Base-by-base conservation (phyloP, 1,139 yeast genomes). In the Chernovozyma sophiae-reginae region DNA sequence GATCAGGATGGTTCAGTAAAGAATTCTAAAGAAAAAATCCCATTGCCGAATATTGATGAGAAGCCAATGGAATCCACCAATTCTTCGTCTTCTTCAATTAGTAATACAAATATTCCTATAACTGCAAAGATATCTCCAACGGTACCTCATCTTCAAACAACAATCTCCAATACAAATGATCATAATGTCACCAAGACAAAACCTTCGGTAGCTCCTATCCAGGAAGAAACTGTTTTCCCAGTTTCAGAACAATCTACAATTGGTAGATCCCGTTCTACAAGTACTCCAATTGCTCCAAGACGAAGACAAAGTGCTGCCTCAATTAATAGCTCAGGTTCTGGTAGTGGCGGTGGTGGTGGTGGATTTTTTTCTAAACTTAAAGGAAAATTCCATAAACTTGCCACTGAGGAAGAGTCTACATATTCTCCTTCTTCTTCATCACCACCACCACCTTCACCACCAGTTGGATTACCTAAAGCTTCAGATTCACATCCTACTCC, bases 311-410 rank as follows among this genome's bases (percentile, higher is more conserved):
- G 55, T 34, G 51, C 60, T 34, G 43, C 47, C 3, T 49, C 54
- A 30, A 37, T 43, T 10, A 38, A 38, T 10, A 48, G 51, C 16
- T 26, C 20, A 17, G 44, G 34, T 5, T 32, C 40, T 15, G 43
- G 49, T 18, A 43, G 49, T 20, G 32, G 43, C 22, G 29, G 37
- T 11, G 27, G 37, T 11, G 38, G 56, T 13, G 58, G 62, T 1
- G 68, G 72, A 1, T 56, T 68, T 28, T 64, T 68, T 39, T 59
- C 67, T 31, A 67, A 65, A 39, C 44, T 67, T 29, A 68, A 66
- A 43, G 66, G 56, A 10, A 65, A 60, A 43, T 56, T 68, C 26
- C 57, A 49, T 33, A 56, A 51, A 26, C n/a, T n/a, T n/a, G n/a
- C n/a, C n/a, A n/a, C n/a, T n/a, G n/a, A n/a, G n/a, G 29, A 26